These are phyloP conservation scores for Coemansia brasiliensis DNA, from an alignment of 192 early-diverging fungal species.

Conservation along the genomic window DNA sequence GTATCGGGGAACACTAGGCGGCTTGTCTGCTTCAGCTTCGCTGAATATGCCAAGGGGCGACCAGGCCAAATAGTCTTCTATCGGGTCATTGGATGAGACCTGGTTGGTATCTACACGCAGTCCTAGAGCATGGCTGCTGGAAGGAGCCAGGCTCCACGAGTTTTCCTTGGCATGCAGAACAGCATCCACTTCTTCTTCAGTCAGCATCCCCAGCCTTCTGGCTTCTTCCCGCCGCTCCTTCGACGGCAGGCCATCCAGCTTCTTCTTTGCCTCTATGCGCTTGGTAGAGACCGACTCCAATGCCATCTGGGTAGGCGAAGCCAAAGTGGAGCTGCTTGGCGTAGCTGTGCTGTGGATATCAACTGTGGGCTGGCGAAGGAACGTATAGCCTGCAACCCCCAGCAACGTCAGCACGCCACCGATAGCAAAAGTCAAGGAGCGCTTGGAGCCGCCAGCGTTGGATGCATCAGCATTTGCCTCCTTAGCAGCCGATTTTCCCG, in stretches of 20 bases:
- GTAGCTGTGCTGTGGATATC: not conserved
- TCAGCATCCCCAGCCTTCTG: slow-evolving; percentile 21
- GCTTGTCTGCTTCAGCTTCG: not conserved
- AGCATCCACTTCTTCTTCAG: slow-evolving; percentile 38
- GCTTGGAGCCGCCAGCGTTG: slow-evolving; percentile 15
- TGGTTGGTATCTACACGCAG: slow-evolving; percentile 49
- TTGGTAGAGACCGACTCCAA: slow-evolving; percentile 41
- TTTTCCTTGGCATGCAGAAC: slow-evolving; percentile 36
- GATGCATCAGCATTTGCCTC: not conserved
- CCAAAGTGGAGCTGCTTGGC: not conserved
- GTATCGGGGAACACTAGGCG: slow-evolving; percentile 10
- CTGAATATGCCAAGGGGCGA: slow-evolving; percentile 6
- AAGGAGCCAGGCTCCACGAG: slow-evolving; percentile 22
- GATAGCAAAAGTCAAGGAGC: slow-evolving; percentile 45
- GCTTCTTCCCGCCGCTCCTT: slow-evolving; percentile 23
- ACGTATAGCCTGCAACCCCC: slow-evolving; percentile 37
- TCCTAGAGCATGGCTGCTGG: not conserved
- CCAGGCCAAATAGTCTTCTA: slow-evolving; percentile 52
- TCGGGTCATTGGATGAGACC: slow-evolving; percentile 48
- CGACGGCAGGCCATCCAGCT: slow-evolving; percentile 19
- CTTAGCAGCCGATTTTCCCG: not conserved
- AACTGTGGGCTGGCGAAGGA: slow-evolving; percentile 19
- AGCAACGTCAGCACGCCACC: slow-evolving; percentile 41
- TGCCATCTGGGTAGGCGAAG: slow-evolving; percentile 7
- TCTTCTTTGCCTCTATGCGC: slow-evolving; percentile 21